Base-by-base conservation (phyloP, 441 rosid genomes). In the Corymbia citriodora region DNA sequence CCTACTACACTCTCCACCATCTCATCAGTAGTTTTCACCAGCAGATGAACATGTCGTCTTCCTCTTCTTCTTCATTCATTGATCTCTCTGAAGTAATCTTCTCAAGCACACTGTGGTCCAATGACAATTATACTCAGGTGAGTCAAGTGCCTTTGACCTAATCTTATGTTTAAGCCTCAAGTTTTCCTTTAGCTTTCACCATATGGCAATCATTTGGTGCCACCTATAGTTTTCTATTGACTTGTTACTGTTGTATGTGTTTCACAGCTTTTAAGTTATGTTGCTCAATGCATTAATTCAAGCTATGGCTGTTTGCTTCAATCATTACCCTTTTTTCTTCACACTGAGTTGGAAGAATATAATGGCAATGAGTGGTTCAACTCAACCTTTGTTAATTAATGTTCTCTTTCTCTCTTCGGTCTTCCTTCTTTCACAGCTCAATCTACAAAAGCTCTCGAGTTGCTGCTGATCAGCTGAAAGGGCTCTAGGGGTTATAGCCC, bases 31-130 rank as follows among this genome's bases (percentile, higher is more conserved):
- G 90, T 65, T 63, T 29, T 54, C 57, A 40, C 49, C 82, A 55
- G 21, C 55, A 17, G 70, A 31, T 61, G 48, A 31, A 87, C 65
- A 31, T 55, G n/a, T 36, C 65, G 31, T 36, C 79, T 53, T 50
- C 88, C 21, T 27, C 74, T 59, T 88, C 65, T 21, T 79, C 87
- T 88, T 90, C 90, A 88, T 88, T 68, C 91, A 79, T 89, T 54
- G 89, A 91, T 74, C 40, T 36, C 63, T 45, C 29, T 40, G 52
- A 74, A 74, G 52, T 74, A 10, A 11, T 74, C 85, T 23, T 74
- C 29, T 40, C 50, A 4, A 10, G 85, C 85, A 74, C 52, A 40
- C 85, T 74, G 85, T 74, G 50, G 85, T 74, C 52, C 48, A 74
- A 74, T 74, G 50, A 21, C 85, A 74, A 45, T 74, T 40, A 45